Percentiles rank a stretch among this genome's conserved stretches.
Conservation (phyloP, 1,139 yeast genomes). For the Sugiyamaella castrensis region DNA sequence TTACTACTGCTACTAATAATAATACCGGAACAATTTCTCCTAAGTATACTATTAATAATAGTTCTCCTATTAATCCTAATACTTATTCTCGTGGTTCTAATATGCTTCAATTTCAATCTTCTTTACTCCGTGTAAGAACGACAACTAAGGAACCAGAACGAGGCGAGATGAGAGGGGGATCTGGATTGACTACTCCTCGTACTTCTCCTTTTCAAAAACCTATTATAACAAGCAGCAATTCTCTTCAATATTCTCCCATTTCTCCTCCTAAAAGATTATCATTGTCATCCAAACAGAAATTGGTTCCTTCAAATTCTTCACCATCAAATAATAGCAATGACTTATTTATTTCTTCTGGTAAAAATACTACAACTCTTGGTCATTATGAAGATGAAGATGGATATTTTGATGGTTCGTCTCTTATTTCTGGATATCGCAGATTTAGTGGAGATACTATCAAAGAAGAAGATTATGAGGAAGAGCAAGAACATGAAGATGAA, state of each 20-base stretch:
- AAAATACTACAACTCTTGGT: not conserved
- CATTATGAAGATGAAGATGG: constrained; percentile 20
- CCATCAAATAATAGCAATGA: not conserved
- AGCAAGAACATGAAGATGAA: constrained; percentile 4
- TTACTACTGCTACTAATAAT: too few species aligned
- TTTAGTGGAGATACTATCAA: constrained; percentile 11
- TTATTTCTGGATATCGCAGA: constrained; percentile 8
- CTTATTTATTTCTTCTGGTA: not conserved
- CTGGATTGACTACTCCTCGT: too few species aligned
- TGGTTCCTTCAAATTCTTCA: not conserved
- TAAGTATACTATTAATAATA: too few species aligned
- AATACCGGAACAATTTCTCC: too few species aligned
- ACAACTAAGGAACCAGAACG: too few species aligned
- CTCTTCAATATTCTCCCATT: not conserved
- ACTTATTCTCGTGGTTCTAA: too few species aligned
- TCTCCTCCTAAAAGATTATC: constrained; percentile 1
- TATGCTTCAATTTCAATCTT: too few species aligned
- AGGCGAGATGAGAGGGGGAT: too few species aligned
- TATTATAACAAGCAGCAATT: too few species aligned
- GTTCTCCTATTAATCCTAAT: too few species aligned
- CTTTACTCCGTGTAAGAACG: too few species aligned
- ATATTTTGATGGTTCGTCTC: constrained; percentile 7
- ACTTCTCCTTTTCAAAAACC: too few species aligned
- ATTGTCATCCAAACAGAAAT: not conserved
- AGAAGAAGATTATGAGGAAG: constrained; percentile 12